Evolutionary conservation across 2,329 filamentous ascomycete species (phyloP).

Genomic region (Neopestalotiopsis sp.): DNA sequence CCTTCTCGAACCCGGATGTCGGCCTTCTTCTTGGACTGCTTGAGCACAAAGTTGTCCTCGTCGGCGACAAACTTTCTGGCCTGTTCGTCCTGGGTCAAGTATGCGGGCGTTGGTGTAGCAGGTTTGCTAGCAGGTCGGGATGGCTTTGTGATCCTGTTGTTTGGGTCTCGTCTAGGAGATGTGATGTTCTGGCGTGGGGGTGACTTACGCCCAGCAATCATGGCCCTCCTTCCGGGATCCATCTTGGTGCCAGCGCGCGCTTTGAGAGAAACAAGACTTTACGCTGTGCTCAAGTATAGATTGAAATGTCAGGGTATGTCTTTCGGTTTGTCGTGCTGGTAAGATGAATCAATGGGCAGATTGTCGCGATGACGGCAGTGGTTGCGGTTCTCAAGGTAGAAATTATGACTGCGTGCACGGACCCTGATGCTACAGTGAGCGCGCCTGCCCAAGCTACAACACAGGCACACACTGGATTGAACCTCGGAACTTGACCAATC

Average conservation of each 20-base stretch:
- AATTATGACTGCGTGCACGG: not conserved
- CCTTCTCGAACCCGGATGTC: slow-evolving; percentile 92
- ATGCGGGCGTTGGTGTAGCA: slow-evolving; percentile 34
- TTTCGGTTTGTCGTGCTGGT: not conserved
- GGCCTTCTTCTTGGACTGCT: slow-evolving; percentile 97
- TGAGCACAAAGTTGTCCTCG: slow-evolving; percentile 94
- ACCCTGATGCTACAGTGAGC: not conserved
- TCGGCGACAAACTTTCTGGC: slow-evolving; percentile 86
- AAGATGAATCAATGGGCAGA: not conserved
- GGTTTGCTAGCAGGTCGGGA: slow-evolving; percentile 35
- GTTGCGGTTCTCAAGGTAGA: not conserved
- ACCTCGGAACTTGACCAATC: not conserved
- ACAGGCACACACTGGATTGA: not conserved
- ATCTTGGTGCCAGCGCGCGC: slow-evolving; percentile 37
- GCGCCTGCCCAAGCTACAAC: not conserved
- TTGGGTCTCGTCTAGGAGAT: slow-evolving; percentile 59
- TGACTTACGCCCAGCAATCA: slow-evolving; percentile 56
- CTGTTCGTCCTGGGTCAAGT: slow-evolving; percentile 77
- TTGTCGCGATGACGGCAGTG: not conserved
- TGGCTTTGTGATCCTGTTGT: slow-evolving; percentile 62
- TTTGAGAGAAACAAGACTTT: not conserved
- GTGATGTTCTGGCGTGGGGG: slow-evolving; percentile 53
- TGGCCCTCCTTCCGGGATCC: slow-evolving; percentile 60
- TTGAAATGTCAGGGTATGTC: not conserved
- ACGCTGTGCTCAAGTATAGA: not conserved